Evolutionary conservation across 2,329 filamentous ascomycete species (phyloP), one percentile per base, ranked within the genome.

Genomic region (Scolecobasidium constrictum): DNA sequence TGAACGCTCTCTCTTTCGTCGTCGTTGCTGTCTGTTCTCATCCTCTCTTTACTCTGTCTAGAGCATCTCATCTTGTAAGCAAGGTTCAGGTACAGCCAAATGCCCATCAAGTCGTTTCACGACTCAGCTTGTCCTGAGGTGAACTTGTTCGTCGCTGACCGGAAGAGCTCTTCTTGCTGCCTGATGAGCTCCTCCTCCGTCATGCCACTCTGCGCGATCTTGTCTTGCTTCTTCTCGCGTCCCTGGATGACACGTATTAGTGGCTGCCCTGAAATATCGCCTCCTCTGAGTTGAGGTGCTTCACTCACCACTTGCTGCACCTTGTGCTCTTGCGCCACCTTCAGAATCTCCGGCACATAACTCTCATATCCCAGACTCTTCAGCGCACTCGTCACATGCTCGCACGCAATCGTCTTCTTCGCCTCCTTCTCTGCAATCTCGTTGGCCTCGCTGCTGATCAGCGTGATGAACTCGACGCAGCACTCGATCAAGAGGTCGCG

Each of bases 361-460:
- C 94, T 87, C 7, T 80, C 75, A 61, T 96, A 98, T 2, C 90
- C 92, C 16, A 98, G 76, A 55, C 94, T 85, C 54, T 90, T 84
- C 34, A 98, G 74, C 1, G 92, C 92, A 57, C 90, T 90, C 57
- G 90, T 93, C 54, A 98, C 93, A 67, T 98, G 92, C 56, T 98
- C 92, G 62, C 86, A 94, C 11, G 90, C 90, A 53, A 98, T 98
- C 3, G 92, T 98, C 74, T 98, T 98, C 71, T 98, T 98, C 39
- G 88, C 86, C 57, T 98, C 92, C 64, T 94, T 94, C 62, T 98
- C 92, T 11, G 88, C 93, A 50, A 98, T 98, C 56, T 98, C 92
- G 64, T 98, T 98, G 48, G 92, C 92, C 67, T 98, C 90, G 38
- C 86, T 94, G n/a, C 88, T 95, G 53, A 98, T 84, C 56, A 98